Evolutionary conservation across 2,329 filamentous ascomycete genomes (phyloP).

Genomic region (Corynespora cassiicola): DNA sequence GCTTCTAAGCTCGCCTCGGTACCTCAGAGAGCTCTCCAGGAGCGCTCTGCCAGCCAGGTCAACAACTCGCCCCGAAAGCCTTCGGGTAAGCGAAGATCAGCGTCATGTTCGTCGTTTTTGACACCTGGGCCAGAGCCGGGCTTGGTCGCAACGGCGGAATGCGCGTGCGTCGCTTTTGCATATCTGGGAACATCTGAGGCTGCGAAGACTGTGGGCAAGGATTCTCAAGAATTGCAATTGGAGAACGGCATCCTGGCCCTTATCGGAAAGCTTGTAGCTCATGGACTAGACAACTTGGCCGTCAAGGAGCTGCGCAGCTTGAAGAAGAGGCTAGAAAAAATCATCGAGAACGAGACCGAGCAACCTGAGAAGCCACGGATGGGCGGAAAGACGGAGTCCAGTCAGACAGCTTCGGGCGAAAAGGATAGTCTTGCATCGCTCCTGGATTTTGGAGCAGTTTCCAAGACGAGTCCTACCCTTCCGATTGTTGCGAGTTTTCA

Average conservation of each 20-base stretch:
- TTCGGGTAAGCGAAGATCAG: slow-evolving; percentile 42
- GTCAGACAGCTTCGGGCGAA: slow-evolving; percentile 34
- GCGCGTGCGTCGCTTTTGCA: slow-evolving; percentile 70
- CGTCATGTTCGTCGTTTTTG: slow-evolving; percentile 39
- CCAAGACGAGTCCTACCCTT: slow-evolving; percentile 38
- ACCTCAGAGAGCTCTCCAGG: slow-evolving; percentile 67
- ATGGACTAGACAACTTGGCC: slow-evolving; percentile 72
- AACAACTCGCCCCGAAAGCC: slow-evolving; percentile 58
- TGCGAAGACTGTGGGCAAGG: slow-evolving; percentile 56
- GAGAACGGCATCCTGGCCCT: slow-evolving; percentile 77
- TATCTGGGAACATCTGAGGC: slow-evolving; percentile 66
- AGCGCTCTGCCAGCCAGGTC: slow-evolving; percentile 67
- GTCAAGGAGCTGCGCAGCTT: slow-evolving; percentile 71
- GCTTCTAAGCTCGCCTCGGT: slow-evolving; percentile 31
- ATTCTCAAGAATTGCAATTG: slow-evolving; percentile 69
- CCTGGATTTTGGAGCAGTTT: slow-evolving; percentile 64
- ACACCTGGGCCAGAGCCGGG: slow-evolving; percentile 37
- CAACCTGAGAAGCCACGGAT: slow-evolving; percentile 4
- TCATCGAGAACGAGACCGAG: slow-evolving; percentile 20
- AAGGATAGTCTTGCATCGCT: slow-evolving; percentile 64
- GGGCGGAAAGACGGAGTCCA: slow-evolving; percentile 29
- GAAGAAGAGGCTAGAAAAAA: slow-evolving; percentile 66
- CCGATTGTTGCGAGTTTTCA: slow-evolving; percentile 71
- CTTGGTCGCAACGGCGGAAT: slow-evolving; percentile 68
- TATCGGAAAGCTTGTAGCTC: slow-evolving; percentile 67